Evolutionary conservation across 495 filamentous ascomycete species (phyloP).

Genomic region (Schizothecium vesticola): DNA sequence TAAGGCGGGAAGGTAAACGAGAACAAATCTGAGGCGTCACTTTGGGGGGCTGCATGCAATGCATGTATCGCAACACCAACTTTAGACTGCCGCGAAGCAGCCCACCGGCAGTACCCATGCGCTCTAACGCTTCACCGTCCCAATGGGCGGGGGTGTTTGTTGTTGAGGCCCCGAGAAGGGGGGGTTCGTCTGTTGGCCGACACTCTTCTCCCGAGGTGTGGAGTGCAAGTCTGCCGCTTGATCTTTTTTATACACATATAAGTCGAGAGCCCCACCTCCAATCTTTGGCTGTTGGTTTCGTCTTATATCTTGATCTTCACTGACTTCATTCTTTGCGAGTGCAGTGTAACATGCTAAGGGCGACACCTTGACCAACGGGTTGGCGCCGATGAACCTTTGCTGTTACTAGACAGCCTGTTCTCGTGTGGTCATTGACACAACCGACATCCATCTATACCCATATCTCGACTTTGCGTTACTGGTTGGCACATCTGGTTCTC

Average conservation of each 20-base stretch:
- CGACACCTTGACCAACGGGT: conserved; percentile 14
- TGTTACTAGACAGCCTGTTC: conserved; percentile 28
- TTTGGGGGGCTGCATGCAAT: neutral
- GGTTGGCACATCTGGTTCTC: neutral
- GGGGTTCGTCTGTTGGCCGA: neutral
- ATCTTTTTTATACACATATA: neutral
- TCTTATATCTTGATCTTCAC: neutral
- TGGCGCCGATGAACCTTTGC: conserved; percentile 18
- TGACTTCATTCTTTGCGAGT: conserved; percentile 1
- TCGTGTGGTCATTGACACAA: conserved; percentile 11
- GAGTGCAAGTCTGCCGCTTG: neutral
- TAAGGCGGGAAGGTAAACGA: neutral
- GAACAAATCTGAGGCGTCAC: neutral
- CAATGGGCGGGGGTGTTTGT: neutral
- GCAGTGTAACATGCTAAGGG: conserved; percentile 12
- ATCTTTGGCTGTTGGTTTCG: neutral
- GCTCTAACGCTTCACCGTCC: neutral
- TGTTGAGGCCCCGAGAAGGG: neutral
- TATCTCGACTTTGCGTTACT: neutral
- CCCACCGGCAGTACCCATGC: neutral
- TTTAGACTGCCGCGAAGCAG: neutral
- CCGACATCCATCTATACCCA: neutral
- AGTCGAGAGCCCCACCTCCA: neutral
- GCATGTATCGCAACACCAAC: neutral
- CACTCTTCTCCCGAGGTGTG: neutral